A percentile compares a stretch with the other conserved stretches of the same genome.
Evolutionary conservation across 1,284 basidiomycete species (phyloP).

Genomic region (Leccinum huronense): DNA sequence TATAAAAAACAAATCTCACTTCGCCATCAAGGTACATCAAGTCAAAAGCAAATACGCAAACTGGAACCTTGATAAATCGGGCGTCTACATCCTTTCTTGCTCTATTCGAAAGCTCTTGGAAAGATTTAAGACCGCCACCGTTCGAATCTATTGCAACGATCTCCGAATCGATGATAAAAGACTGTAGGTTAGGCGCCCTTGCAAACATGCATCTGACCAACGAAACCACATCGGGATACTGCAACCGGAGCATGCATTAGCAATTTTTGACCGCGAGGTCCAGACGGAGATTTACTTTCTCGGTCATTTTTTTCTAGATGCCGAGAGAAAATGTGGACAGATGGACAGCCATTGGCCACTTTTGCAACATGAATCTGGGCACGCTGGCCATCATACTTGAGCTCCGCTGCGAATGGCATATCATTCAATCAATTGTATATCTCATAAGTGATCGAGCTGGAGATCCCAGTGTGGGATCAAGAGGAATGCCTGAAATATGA

Average conservation of each 20-base stretch:
- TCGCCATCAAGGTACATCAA: slow-evolving; percentile 85
- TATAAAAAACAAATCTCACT: slow-evolving; percentile 39
- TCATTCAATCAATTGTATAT: slow-evolving; percentile 72
- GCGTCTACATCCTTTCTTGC: slow-evolving; percentile 84
- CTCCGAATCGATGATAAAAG: slow-evolving; percentile 84
- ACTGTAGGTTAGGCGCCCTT: slow-evolving; percentile 46
- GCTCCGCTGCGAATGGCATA: slow-evolving; percentile 75
- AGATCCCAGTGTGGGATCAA: slow-evolving; percentile 76
- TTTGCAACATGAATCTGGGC: slow-evolving; percentile 77
- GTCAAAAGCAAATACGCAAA: slow-evolving; percentile 90
- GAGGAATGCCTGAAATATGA: slow-evolving; percentile 53
- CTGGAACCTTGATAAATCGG: slow-evolving; percentile 76
- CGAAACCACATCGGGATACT: slow-evolving; percentile 87
- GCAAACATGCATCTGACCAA: slow-evolving; percentile 53
- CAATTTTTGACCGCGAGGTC: slow-evolving; percentile 5
- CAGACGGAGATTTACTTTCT: slow-evolving; percentile 52
- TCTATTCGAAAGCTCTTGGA: slow-evolving; percentile 84
- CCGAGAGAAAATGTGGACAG: slow-evolving; percentile 79
- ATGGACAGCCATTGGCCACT: slow-evolving; percentile 42
- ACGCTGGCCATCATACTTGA: slow-evolving; percentile 86
- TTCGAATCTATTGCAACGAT: slow-evolving; percentile 74
- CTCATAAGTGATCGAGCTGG: slow-evolving; percentile 83
- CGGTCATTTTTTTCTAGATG: slow-evolving; percentile 91
- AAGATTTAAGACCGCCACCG: slow-evolving; percentile 70
- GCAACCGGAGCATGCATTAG: slow-evolving; percentile 27